phyloP scores from a whole-genome alignment of 1,284 basidiomycete genomes.

The Sanghuangporus weigelae region DNA sequence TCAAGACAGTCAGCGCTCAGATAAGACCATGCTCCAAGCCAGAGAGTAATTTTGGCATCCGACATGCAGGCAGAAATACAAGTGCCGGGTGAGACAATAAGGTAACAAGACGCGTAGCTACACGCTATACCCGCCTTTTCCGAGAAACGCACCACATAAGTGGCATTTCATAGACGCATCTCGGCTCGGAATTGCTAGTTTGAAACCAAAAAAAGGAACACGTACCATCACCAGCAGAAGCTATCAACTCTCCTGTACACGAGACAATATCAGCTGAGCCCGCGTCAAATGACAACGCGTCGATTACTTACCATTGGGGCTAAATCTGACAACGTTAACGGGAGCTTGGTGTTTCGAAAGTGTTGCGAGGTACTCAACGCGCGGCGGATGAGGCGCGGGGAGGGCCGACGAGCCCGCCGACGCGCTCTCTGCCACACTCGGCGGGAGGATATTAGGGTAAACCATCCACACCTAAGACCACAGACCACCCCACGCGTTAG shows the following conservation, averaged over 20 bases:
- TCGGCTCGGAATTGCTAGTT: not conserved
- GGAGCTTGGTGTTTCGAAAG: slow-evolving; percentile 90
- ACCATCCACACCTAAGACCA: slow-evolving; percentile 83
- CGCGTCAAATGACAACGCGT: slow-evolving; percentile 10
- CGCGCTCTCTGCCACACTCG: slow-evolving; percentile 51
- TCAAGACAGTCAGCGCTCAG: slow-evolving; percentile 15
- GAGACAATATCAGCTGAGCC: slow-evolving; percentile 5
- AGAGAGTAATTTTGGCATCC: not conserved
- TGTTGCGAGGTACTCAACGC: slow-evolving; percentile 94
- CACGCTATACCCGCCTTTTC: not conserved
- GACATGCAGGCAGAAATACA: not conserved
- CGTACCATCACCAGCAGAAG: slow-evolving; percentile 92
- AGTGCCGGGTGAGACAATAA: not conserved
- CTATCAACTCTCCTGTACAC: slow-evolving; percentile 72
- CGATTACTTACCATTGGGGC: slow-evolving; percentile 73
- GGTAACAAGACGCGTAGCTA: not conserved
- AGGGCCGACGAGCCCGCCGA: slow-evolving; percentile 33
- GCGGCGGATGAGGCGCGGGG: slow-evolving; percentile 64
- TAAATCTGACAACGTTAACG: slow-evolving; percentile 96
- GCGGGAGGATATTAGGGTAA: slow-evolving; percentile 80
- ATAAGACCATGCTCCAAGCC: slow-evolving; percentile 13
- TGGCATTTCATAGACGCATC: not conserved
- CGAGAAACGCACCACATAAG: not conserved
- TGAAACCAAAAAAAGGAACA: slow-evolving; percentile 15
- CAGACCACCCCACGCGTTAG: not conserved